Conservation (phyloP, 176 grass and related monocot genomes). For the Eleusine coracana region DNA sequence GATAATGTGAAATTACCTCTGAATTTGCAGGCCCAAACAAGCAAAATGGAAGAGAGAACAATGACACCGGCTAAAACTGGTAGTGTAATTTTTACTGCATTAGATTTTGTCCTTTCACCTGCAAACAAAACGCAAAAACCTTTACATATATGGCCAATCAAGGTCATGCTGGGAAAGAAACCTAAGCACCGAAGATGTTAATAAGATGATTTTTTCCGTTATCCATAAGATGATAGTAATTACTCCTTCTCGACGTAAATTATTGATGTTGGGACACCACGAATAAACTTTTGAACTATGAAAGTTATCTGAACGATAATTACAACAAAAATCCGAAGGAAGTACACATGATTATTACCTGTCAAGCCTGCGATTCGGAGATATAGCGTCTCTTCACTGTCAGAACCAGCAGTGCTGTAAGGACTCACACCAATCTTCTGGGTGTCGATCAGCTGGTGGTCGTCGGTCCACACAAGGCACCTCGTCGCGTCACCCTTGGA, state of each 20-base stretch:
- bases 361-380: slow-evolving; percentile 23
- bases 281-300: too few relatives aligned
- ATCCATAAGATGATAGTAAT: too few relatives aligned
- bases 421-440: neutral
- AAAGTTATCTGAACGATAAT: too few relatives aligned
- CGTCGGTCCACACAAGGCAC: slow-evolving; percentile 51
- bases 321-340: too few relatives aligned
- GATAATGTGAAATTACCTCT: neutral
- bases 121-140: neutral
- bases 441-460: slow-evolving; percentile 34
- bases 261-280: neutral
- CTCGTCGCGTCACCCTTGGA: neutral
- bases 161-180: too few relatives aligned
- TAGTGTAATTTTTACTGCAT: neutral
- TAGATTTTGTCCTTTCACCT: neutral
- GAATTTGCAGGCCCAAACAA: slow-evolving; percentile 1
- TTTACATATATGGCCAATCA: neutral
- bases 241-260: too few relatives aligned
- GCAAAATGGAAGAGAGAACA: neutral
- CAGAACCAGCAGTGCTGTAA: too few relatives aligned
- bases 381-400: slow-evolving; percentile 39
- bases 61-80: neutral
- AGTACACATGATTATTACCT: too few relatives aligned
- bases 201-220: too few relatives aligned
- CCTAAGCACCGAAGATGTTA: too few relatives aligned